These are phyloP conservation scores for Monosporascus sp. DNA, from an alignment of 2,329 filamentous ascomycete species.

Conservation along the genomic window DNA sequence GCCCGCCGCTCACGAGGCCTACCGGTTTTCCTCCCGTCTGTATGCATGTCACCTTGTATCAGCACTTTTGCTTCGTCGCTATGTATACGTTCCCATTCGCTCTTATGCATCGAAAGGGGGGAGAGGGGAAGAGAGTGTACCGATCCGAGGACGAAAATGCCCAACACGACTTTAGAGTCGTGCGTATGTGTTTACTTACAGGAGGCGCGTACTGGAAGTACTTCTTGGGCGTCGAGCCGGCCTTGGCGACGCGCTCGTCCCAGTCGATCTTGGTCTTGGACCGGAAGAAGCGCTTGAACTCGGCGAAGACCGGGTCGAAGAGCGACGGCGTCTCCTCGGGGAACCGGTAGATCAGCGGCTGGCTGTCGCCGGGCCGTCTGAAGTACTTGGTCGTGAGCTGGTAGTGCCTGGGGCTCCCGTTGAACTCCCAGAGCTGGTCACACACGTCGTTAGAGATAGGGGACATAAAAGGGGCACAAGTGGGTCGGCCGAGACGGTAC, in stretches of 20 bases:
- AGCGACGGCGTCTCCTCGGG: conserved; percentile 33
- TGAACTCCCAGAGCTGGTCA: conserved; percentile 64
- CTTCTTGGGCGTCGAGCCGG: conserved; percentile 24
- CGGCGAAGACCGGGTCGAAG: conserved; percentile 39
- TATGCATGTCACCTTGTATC: no score
- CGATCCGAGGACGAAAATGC: no score
- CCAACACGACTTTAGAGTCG: no score
- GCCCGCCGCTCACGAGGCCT: conserved; percentile 13
- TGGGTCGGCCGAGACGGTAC: neutral
- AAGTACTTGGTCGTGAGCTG: conserved; percentile 51
- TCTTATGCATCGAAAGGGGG: neutral
- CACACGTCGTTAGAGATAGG: neutral
- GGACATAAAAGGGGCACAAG: neutral
- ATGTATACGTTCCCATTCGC: no score
- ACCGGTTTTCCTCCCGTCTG: conserved; percentile 22
- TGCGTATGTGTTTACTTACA: conserved; percentile 27
- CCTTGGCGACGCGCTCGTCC: conserved; percentile 45
- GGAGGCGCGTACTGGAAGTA: conserved; percentile 44
- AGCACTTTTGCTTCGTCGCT: neutral
- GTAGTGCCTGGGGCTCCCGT: conserved; percentile 55
- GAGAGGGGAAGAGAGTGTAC: neutral
- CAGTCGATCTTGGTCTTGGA: conserved; percentile 54
- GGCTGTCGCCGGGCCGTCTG: conserved; percentile 34
- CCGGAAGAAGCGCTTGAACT: conserved; percentile 54
- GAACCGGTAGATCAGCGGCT: conserved; percentile 29